Evolutionary conservation across 768 basidiomycete genomes (phyloP).

Genomic region (Gloeopeniophorella convolvens): DNA sequence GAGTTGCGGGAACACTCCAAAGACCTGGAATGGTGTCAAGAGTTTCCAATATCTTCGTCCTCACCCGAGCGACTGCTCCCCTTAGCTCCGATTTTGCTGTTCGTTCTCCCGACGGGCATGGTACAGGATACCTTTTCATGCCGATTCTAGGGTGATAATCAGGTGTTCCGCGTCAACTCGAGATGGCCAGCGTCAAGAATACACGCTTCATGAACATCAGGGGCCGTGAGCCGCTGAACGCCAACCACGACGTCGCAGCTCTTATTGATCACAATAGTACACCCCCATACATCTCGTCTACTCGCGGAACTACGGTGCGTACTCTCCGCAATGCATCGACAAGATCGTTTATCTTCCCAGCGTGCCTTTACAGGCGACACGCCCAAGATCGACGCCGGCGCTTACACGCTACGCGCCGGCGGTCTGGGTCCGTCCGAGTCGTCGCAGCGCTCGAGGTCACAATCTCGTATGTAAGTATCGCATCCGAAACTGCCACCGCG

Average conservation of each 20-base stretch:
- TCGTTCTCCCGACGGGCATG: too few relatives aligned
- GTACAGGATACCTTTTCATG: too few relatives aligned
- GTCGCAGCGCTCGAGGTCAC: conserved; percentile 28
- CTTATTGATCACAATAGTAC: conserved; percentile 56
- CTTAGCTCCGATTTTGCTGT: too few relatives aligned
- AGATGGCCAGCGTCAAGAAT: too few relatives aligned
- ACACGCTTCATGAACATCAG: conserved; percentile 40
- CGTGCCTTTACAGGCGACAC: conserved; percentile 30
- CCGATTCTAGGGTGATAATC: too few relatives aligned
- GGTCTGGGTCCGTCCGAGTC: conserved; percentile 29
- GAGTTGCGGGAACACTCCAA: too few relatives aligned
- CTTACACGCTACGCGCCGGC: conserved; percentile 37
- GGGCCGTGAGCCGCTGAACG: conserved; percentile 54
- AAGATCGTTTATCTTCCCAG: neutral
- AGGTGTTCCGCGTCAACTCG: too few relatives aligned
- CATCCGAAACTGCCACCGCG: conserved; percentile 23
- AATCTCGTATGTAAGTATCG: conserved; percentile 27
- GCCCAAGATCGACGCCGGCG: conserved; percentile 41
- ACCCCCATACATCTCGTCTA: conserved; percentile 60
- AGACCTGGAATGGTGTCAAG: too few relatives aligned
- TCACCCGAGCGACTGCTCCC: too few relatives aligned
- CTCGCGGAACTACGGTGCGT: conserved; percentile 62
- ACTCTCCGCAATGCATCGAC: neutral
- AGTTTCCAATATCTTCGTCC: too few relatives aligned
- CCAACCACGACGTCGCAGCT: conserved; percentile 51